Base-by-base conservation (phyloP, 2,329 filamentous ascomycete species). In the Claviceps sp. region DNA sequence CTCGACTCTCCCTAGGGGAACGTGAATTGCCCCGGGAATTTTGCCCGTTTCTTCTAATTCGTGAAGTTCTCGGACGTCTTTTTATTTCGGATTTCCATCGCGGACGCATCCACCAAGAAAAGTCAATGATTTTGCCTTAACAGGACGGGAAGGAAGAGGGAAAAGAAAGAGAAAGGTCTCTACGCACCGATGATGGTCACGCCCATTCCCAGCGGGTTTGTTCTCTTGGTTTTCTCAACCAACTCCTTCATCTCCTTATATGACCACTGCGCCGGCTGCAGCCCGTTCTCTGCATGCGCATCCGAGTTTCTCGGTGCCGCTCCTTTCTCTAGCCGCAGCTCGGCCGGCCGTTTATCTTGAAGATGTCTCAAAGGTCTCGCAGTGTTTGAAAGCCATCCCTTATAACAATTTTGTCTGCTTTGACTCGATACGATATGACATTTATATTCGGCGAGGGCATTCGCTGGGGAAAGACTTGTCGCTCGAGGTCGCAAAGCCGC, bases 1-100 rank as follows among this genome's bases (percentile, higher is more conserved):
- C 1, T 89, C 83, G 43, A 82, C 76, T 5, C 82, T 84, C 7
- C 75, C 78, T 56, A 97, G 76, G 49, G 93, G 91, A 48, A 98
- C 80, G 71, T 91, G 91, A 61, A 91, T 71, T 1, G 89, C 82
- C 46, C 78, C 78, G 1, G 93, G 93, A 62, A 98, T 96, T 56
- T 72, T 77, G 57, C 86, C 86, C 8, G 78, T 80, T 6, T 72
- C 65, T 49, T 68, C 60, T 54, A 85, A 78, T 65, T 93, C 88
- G 56, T 61, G 59, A 2, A 85, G 84, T 65, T 91, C 86, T 64
- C 87, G 86, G 50, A 84, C 78, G 67, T 90, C 86, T 78, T 14
- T 13, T 2, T 2, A 13, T 10, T 30, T 30, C 26, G 26, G 2
- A 30, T 30, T 30, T 30, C 26, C 26, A 30, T 30, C 26, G 26